Conservation (phyloP, 1,284 basidiomycete species). For the Leucoagaricus sp. region DNA sequence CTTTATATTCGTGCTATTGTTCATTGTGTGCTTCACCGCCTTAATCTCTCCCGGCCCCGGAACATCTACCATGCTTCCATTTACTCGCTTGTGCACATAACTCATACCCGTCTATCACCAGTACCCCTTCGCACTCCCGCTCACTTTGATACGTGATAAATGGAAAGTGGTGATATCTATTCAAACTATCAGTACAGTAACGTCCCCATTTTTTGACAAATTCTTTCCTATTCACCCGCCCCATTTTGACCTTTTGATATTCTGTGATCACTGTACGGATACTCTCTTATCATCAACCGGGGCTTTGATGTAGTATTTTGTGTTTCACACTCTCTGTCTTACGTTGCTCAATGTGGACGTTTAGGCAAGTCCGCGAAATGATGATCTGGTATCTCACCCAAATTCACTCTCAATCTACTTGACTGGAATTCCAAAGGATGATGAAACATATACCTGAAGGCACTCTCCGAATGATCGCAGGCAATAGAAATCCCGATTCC, state of each 20-base stretch:
- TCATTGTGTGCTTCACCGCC: background rate
- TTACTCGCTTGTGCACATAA: background rate
- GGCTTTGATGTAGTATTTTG: background rate
- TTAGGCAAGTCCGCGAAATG: background rate
- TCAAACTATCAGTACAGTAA: constrained; percentile 4
- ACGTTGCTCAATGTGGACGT: background rate
- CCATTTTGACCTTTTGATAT: background rate
- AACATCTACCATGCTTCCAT: background rate
- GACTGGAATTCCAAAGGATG: too few species aligned
- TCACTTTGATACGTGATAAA: background rate
- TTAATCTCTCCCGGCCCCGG: too few species aligned
- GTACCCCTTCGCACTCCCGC: too few species aligned
- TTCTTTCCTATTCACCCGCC: background rate
- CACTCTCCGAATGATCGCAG: too few species aligned
- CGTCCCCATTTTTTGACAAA: background rate
- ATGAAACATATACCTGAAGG: too few species aligned
- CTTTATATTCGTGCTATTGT: background rate
- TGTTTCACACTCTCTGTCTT: too few species aligned
- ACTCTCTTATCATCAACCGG: background rate
- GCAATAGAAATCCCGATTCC: too few species aligned
- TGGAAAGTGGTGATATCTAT: background rate
- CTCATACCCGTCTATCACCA: background rate
- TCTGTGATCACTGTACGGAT: background rate
- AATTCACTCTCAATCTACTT: background rate
- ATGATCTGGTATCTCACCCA: constrained; percentile 6